These are phyloP conservation scores for Acanthamoeba triangularis DNA, from an alignment of 208 protist genomes.

Conservation along the genomic window DNA sequence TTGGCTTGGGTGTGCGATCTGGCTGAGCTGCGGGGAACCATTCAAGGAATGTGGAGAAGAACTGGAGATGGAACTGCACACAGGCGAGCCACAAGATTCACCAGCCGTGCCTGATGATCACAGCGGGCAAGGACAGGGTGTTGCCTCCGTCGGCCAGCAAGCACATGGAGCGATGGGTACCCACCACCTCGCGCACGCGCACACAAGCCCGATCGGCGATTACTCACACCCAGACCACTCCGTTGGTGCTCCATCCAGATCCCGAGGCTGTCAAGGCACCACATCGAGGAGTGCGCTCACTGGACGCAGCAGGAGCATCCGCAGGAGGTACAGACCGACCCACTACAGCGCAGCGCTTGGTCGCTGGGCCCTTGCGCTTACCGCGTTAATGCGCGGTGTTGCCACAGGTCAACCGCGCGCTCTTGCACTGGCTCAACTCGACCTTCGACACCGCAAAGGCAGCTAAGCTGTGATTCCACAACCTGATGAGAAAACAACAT, in stretches of 20 bases:
- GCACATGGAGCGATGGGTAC: constrained; percentile 59
- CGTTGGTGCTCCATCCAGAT: not conserved
- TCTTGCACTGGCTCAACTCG: no score
- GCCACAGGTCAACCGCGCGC: no score
- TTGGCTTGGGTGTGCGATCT: not conserved
- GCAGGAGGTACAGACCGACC: not conserved
- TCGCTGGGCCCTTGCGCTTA: no score
- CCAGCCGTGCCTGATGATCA: constrained; percentile 46
- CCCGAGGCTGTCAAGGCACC: constrained; percentile 13
- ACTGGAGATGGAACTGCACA: constrained; percentile 41
- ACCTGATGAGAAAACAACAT: no score
- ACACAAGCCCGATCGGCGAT: not conserved
- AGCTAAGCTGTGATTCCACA: no score
- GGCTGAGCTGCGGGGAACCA: not conserved
- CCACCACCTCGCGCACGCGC: no score
- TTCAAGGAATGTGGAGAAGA: constrained; percentile 28
- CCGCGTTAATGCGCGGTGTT: no score
- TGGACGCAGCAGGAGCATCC: constrained; percentile 48
- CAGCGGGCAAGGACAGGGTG: constrained; percentile 26
- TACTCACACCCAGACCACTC: not conserved
- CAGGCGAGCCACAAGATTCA: not conserved
- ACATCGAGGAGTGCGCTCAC: constrained; percentile 24
- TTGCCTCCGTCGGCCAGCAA: constrained; percentile 3
- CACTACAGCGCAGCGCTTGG: no score
- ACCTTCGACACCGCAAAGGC: no score